These are phyloP conservation scores for Coemansia sp. DNA, from an alignment of 192 early-diverging fungal species.

Conservation along the genomic window DNA sequence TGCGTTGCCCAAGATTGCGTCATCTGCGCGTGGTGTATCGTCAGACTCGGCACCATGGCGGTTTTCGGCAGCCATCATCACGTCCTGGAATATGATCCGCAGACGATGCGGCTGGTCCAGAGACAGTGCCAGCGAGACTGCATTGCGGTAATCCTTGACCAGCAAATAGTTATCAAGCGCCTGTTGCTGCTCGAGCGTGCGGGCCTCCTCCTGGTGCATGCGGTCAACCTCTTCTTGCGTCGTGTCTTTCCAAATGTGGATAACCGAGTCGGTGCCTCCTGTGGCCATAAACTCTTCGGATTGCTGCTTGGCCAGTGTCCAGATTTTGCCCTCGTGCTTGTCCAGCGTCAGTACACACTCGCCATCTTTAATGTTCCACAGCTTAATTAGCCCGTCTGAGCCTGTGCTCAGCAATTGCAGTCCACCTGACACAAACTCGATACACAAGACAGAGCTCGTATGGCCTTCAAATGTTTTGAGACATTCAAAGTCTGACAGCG, in stretches of 20 bases:
- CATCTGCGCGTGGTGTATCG: not conserved
- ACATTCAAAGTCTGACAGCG: constrained; percentile 82
- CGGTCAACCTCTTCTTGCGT: constrained; percentile 81
- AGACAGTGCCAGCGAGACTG: constrained; percentile 84
- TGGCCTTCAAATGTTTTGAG: constrained; percentile 97
- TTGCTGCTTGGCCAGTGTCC: constrained; percentile 81
- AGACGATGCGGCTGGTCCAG: constrained; percentile 87
- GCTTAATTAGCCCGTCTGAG: constrained; percentile 91
- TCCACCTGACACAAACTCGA: constrained; percentile 81
- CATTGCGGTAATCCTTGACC: constrained; percentile 89
- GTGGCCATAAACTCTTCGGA: constrained; percentile 71
- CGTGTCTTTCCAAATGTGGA: constrained; percentile 91
- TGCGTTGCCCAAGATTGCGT: constrained; percentile 28
- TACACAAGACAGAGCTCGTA: constrained; percentile 89
- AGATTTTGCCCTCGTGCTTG: constrained; percentile 93
- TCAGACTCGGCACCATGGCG: constrained; percentile 22
- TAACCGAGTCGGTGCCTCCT: constrained; percentile 86
- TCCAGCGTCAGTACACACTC: constrained; percentile 92
- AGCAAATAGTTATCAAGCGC: constrained; percentile 82
- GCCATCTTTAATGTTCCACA: constrained; percentile 91
- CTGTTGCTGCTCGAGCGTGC: constrained; percentile 83
- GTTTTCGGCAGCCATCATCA: constrained; percentile 49
- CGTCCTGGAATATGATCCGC: constrained; percentile 68
- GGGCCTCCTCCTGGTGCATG: constrained; percentile 62
- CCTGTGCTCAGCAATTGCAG: constrained; percentile 85